phyloP scores from a whole-genome alignment of 345 rosid genomes.

The Salix dunnii region DNA sequence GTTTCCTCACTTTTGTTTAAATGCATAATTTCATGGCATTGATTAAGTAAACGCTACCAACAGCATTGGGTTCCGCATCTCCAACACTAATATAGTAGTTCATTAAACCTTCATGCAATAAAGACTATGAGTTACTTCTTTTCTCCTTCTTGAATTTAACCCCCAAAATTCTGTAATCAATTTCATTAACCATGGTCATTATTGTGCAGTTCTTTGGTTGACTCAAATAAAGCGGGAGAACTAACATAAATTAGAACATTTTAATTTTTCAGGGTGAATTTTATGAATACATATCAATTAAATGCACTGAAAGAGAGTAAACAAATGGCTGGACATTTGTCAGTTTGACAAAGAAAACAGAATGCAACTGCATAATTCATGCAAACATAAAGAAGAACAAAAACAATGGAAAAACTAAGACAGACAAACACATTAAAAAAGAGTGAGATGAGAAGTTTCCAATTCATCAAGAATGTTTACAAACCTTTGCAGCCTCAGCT shows the following conservation, averaged over 20 bases:
- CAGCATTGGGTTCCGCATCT: background rate
- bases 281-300: background rate
- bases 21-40: background rate
- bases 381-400: background rate
- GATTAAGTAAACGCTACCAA: background rate
- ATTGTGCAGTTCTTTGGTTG: background rate
- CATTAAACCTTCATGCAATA: no score
- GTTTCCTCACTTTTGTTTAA: background rate
- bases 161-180: conserved; percentile 1
- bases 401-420: background rate
- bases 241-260: background rate
- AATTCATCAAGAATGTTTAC: conserved; percentile 4
- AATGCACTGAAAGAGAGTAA: background rate
- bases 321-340: background rate
- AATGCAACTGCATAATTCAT: background rate
- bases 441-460: background rate
- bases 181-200: background rate
- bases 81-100: background rate
- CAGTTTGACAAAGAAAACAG: background rate
- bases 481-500: conserved; percentile 97
- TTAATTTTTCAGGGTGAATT: background rate
- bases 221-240: background rate
- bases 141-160: background rate
- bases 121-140: background rate
- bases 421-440: background rate